These are phyloP conservation scores for Tuber brumale DNA, from an alignment of 495 filamentous ascomycete species.

Conservation along the genomic window DNA sequence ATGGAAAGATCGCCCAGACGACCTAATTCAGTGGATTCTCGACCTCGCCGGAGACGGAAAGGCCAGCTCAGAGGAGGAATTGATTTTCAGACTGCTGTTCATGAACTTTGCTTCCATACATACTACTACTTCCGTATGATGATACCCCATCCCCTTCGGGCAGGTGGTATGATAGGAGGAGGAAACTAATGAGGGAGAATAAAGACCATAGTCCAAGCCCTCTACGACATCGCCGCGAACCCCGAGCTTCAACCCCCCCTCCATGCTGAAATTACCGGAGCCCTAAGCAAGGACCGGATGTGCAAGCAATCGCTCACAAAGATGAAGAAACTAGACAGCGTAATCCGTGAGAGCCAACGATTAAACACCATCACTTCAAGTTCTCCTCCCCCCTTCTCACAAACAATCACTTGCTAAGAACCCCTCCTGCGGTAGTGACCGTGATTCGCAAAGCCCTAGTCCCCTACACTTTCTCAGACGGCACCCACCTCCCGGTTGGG, in stretches of 20 bases:
- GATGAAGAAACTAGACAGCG: slow-evolving; percentile 40
- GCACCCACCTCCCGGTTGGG: slow-evolving; percentile 35
- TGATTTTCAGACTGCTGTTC: slow-evolving; percentile 32
- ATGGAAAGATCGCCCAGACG: slow-evolving; percentile 36
- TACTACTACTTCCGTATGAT: slow-evolving; percentile 27
- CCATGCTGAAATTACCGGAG: slow-evolving; percentile 27
- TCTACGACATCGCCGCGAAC: slow-evolving; percentile 32
- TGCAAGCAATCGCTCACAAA: slow-evolving; percentile 38
- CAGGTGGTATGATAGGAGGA: not conserved
- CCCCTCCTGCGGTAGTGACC: slow-evolving; percentile 1
- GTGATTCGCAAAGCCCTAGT: slow-evolving; percentile 28
- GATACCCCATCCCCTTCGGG: not conserved
- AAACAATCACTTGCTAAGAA: not conserved
- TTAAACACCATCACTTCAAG: slow-evolving; percentile 17
- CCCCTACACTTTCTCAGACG: slow-evolving; percentile 32
- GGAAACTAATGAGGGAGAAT: not conserved
- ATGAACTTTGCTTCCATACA: slow-evolving; percentile 40
- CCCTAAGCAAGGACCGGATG: slow-evolving; percentile 28
- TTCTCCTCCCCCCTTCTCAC: not conserved
- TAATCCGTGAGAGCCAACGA: slow-evolving; percentile 33
- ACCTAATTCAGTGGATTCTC: slow-evolving; percentile 38
- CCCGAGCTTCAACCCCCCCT: slow-evolving; percentile 30
- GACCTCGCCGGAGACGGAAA: slow-evolving; percentile 25
- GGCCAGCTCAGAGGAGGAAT: slow-evolving; percentile 15
- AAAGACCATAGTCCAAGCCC: slow-evolving; percentile 21